Base-by-base conservation (phyloP, 2,329 filamentous ascomycete genomes). In the Thielaviopsis musarum region DNA sequence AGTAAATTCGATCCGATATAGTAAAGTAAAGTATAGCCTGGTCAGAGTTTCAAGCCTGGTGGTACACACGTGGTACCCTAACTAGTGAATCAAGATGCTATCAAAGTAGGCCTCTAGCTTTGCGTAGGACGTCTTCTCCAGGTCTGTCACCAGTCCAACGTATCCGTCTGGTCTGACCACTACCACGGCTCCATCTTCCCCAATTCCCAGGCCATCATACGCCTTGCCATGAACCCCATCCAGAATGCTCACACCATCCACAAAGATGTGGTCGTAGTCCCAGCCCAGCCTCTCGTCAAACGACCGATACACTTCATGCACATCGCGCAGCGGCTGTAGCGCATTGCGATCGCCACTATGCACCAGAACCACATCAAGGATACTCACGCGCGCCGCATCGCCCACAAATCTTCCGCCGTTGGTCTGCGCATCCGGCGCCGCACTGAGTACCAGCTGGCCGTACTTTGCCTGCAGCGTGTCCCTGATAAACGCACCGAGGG, bases 101-200 rank as follows among this genome's bases (percentile, higher is more conserved):
- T 68, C 66, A 54, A 73, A 72, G 56, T 72, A 72, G n/a, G 62
- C 58, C 60, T 69, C 65, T 38, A 73, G 45, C 2, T 65, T 65
- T 1, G 65, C 67, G 41, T 71, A 69, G 34, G 48, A 28, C 5
- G n/a, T 90, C 69, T 71, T 69, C 22, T 72, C 69, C 21, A 75
- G 62, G 17, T 70, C 67, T 1, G 70, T 70, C 1, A 75, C 64
- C 65, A 70, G 71, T 1, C 67, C 75, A 34, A 87, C 77, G 68
- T 88, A 83, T 66, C 85, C 82, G 71, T 88, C 85, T 2, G 85
- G 85, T 55, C 85, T 69, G 1, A 83, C 71, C 1, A 83, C 70
- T 0, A 85, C 76, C 3, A 82, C 70, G 62, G 79, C 81, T 0
- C 84, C 84, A 21, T 69, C 68, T 63, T 74, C 78, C 63, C 81